Base-by-base conservation (phyloP, 805 yeast species). In the Saccharomycopsis selenospora region DNA sequence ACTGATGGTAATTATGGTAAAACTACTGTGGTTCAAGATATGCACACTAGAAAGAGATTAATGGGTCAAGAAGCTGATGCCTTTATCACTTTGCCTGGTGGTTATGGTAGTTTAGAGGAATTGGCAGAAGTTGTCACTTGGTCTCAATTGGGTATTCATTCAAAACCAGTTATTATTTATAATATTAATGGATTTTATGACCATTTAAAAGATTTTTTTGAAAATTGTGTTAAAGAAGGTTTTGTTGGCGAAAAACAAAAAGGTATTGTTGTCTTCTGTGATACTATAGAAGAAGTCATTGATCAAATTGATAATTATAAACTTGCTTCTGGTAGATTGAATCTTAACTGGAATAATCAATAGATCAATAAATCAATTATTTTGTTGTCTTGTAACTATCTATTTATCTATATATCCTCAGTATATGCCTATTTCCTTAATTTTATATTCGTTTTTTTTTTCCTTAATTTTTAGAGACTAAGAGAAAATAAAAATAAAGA, bases 61-160 rank as follows among this genome's bases (percentile, higher is more conserved):
- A 88, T 88, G 96, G 95, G 89, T 25, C 73, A 76, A 59, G 90
- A 84, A 63, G 82, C 91, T n/a, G 79, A 79, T 56, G 95, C 91
- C 0, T 88, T 88, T 64, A 77, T 88, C 41, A 95, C 95, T 0
- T 72, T 88, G 68, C 95, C 96, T 11, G 96, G 96, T 54, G 96
- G 96, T 2, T 87, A 80, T 62, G 96, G 96, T 45, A 87, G 95
- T 5, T 66, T 86, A 61, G 96, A 88, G 65, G 96, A 88, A 66
- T 71, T 88, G 53, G 80, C 87, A 82, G 96, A 88, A 68, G 83
- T 86, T 48, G 83, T 84, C 51, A 88, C 96, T 3, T 88, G 96
- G 96, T 79, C 80, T 44, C 96, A 88, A 69, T 72, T 88, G 58
- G 93, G 90, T 28, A 87, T 88, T 56, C 96, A 88, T 64, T 68